Percentiles rank a stretch among this genome's conserved stretches.
Evolutionary conservation across 192 early-diverging fungal genomes (phyloP).

Genomic region (Backusella tarrabulga): DNA sequence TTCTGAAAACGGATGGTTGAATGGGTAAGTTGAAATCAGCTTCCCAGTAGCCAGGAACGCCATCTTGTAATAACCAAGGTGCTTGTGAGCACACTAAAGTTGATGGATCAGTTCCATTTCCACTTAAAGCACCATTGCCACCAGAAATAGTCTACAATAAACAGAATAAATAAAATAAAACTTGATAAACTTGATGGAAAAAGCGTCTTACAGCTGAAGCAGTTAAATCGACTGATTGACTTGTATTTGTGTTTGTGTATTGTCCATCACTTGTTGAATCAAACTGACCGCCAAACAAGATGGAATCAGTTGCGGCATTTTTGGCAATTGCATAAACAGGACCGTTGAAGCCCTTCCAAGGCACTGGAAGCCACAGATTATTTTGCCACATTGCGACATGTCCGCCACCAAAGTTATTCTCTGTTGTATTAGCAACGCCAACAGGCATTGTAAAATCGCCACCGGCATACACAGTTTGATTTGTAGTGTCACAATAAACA

Average conservation of each 20-base stretch:
- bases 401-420: conserved; percentile 11
- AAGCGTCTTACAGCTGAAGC: conserved; percentile 28
- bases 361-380: conserved; percentile 50
- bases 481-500: conserved; percentile 30
- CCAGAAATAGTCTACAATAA: conserved; percentile 34
- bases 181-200: background rate
- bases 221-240: conserved; percentile 51
- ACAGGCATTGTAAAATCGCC: conserved; percentile 32
- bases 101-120: conserved; percentile 40
- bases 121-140: conserved; percentile 48
- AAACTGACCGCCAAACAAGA: conserved; percentile 72
- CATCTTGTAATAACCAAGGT: conserved; percentile 71
- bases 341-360: conserved; percentile 70
- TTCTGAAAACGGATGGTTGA: conserved; percentile 62
- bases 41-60: conserved; percentile 67
- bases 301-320: conserved; percentile 40
- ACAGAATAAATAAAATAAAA: background rate
- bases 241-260: conserved; percentile 41
- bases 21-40: conserved; percentile 53
- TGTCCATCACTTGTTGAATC: conserved; percentile 64
- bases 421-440: background rate
- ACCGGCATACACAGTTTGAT: conserved; percentile 22
- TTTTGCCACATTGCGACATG: conserved; percentile 25
- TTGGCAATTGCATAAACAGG: conserved; percentile 59
- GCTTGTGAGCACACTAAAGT: conserved; percentile 37